Evolutionary conservation across 225 moss, liverwort and hornwort species (phyloP).

Genomic region (Thuidium tamariscinum): DNA sequence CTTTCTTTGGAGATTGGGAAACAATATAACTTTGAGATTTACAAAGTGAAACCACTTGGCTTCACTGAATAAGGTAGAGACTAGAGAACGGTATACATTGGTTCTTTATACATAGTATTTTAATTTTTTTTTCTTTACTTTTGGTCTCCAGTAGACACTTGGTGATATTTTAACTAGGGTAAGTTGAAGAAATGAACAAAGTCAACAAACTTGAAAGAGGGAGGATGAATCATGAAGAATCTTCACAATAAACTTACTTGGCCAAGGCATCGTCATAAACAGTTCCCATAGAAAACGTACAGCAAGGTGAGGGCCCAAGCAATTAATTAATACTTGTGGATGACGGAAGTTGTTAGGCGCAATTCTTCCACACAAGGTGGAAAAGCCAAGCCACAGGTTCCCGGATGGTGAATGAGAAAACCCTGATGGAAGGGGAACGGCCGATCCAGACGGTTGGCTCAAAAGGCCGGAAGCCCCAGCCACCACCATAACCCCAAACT

Average conservation of each 20-base stretch:
- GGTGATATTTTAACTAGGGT: too few relatives aligned
- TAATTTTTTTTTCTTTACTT: rapidly evolving
- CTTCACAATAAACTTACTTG: neutral
- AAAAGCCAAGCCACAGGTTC: slow-evolving; percentile 1
- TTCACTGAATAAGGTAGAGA: rapidly evolving
- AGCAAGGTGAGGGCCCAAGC: neutral
- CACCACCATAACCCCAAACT: neutral
- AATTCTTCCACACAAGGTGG: neutral
- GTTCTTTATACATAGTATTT: neutral
- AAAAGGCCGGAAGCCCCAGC: neutral
- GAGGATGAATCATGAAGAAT: neutral
- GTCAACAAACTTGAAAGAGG: neutral
- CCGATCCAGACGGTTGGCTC: slow-evolving; percentile 16
- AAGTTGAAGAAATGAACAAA: neutral
- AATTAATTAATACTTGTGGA: neutral
- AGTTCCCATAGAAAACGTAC: neutral
- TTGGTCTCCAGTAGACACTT: rapidly evolving
- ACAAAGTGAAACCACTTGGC: rapidly evolving
- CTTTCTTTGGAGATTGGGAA: too few relatives aligned
- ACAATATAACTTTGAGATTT: neutral
- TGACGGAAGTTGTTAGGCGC: neutral
- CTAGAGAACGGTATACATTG: too few relatives aligned
- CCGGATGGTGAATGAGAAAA: neutral
- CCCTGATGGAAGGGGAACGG: neutral
- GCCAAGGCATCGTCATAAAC: neutral